Evolutionary conservation across 441 rosid species (phyloP).

Genomic region (Omphalea diandra): DNA sequence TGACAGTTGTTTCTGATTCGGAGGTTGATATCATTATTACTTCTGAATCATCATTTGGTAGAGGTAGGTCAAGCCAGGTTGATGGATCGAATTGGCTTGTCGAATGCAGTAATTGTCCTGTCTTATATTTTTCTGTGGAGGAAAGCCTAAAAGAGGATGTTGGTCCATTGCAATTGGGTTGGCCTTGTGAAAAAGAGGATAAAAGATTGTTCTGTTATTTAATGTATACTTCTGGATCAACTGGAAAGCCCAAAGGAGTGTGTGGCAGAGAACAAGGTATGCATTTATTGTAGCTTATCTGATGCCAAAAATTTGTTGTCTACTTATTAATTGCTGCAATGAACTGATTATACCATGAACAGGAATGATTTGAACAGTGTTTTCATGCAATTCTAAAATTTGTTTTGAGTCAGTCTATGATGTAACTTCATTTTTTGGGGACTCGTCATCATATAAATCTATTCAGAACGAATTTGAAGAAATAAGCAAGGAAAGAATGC

Average conservation of each 20-base stretch:
- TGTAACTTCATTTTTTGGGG: not conserved
- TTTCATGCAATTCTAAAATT: no score
- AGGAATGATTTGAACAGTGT: not conserved
- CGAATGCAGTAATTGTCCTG: conserved; percentile 32
- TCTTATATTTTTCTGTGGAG: conserved; percentile 51
- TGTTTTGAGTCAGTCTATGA: not conserved
- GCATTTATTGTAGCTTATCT: conserved; percentile 6
- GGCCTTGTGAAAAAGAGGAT: conserved; percentile 54
- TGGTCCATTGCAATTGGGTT: conserved; percentile 27
- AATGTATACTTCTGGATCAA: conserved; percentile 93
- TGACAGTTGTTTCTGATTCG: conserved; percentile 50
- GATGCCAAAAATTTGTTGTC: not conserved
- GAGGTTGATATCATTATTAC: conserved; percentile 51
- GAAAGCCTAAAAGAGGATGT: conserved; percentile 28
- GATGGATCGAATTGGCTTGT: conserved; percentile 50
- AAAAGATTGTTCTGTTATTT: conserved; percentile 68
- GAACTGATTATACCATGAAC: not conserved
- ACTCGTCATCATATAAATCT: not conserved
- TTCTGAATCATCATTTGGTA: conserved; percentile 41
- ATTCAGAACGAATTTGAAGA: not conserved
- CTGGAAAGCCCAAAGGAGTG: conserved; percentile 88
- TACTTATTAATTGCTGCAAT: not conserved
- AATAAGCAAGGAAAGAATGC: not conserved
- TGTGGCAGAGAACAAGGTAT: conserved; percentile 90
- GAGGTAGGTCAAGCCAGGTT: conserved; percentile 34